Conservation (phyloP, 2,329 filamentous ascomycete species). For the Catunica adiposa region DNA sequence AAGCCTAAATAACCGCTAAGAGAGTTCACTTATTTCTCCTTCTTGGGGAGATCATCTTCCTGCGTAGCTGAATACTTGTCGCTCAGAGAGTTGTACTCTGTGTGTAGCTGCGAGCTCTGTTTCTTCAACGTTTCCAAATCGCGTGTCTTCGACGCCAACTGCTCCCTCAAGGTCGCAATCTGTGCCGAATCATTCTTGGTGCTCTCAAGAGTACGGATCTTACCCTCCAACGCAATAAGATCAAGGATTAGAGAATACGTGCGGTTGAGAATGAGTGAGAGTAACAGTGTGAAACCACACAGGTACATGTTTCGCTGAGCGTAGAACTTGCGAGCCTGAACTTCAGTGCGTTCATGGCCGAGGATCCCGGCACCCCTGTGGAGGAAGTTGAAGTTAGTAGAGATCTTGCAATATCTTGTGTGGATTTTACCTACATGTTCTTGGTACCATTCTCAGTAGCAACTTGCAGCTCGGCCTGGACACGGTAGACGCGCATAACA, state of each 20-base stretch:
- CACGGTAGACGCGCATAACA: slow-evolving; percentile 87
- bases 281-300: slow-evolving; percentile 96
- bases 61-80: slow-evolving; percentile 57
- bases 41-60: slow-evolving; percentile 36
- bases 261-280: slow-evolving; percentile 95
- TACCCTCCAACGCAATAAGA: slow-evolving; percentile 78
- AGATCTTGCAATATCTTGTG: not conserved
- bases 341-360: slow-evolving; percentile 90
- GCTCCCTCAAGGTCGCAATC: slow-evolving; percentile 50
- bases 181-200: slow-evolving; percentile 49
- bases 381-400: not conserved
- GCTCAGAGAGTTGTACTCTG: slow-evolving; percentile 72
- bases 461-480: slow-evolving; percentile 71
- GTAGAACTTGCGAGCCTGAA: slow-evolving; percentile 99
- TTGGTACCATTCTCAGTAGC: slow-evolving; percentile 44
- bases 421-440: slow-evolving; percentile 24
- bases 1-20: no score
- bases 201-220: slow-evolving; percentile 63
- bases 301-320: slow-evolving; percentile 99
- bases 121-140: slow-evolving; percentile 84
- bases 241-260: slow-evolving; percentile 97
- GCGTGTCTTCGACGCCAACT: slow-evolving; percentile 63
- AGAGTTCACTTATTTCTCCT: slow-evolving; percentile 36
- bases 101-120: slow-evolving; percentile 67
- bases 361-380: slow-evolving; percentile 45